Base-by-base conservation (phyloP, 2,329 filamentous ascomycete genomes). In the Hymenoscyphus repandus region DNA sequence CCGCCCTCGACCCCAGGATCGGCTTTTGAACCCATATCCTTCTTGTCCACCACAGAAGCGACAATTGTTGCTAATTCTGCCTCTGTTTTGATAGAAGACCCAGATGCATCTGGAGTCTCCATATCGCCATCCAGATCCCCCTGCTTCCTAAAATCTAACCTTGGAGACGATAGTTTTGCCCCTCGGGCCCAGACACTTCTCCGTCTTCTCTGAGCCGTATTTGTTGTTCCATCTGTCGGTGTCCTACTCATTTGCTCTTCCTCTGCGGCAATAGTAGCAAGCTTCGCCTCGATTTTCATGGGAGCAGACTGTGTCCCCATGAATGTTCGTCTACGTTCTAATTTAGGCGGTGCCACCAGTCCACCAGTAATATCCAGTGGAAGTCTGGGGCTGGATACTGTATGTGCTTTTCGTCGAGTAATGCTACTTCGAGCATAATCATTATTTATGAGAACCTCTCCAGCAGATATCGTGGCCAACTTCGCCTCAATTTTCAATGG, bases 271-370 rank as follows among this genome's bases (percentile, higher is more conserved):
- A 50, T 39, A 7, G 40, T 27, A 27, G 22, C 22, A 27, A 27
- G 27, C 9, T 10, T 20, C 34, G 18, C 33, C 3, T 27, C 22
- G 34, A 45, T 44, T 15, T 38, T 30, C 18, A 42, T 44, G 18
- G 27, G 38, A 17, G 37, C 31, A 12, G 42, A 11, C n/a, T 54
- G 47, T 15, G 43, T 41, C 2, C 49, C 44, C 18, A 52, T 20
- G 13, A 52, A 51, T 27, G 56, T 58, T 11, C 45, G 51, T 34
- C 56, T 51, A 15, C 57, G 44, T 33, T 56, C 49, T n/a, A 56
- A 6, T 36, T 45, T 54, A 4, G 46, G 46, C 15, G 15, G 13
- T 15, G 33, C 18, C n/a, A 47, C 34, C 12, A 37, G 12, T 37
- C 15, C 34, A 4, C 12, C 15, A 13, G 4, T 13, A 13, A 4